phyloP scores from a whole-genome alignment of 495 filamentous ascomycete species.

The Podospora australis region DNA sequence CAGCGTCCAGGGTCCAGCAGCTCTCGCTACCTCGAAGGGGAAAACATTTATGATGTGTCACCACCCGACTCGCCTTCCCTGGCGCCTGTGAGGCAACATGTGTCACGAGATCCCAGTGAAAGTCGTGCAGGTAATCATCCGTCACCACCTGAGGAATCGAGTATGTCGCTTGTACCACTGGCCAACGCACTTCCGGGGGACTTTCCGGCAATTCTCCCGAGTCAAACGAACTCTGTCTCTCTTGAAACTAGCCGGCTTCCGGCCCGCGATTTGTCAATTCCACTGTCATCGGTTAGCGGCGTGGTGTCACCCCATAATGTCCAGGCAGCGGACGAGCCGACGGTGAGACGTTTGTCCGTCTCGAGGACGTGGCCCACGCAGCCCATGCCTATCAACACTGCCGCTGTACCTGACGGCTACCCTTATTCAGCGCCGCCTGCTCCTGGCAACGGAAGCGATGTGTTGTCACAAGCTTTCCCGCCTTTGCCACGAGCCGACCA shows the following conservation, averaged over 20 bases:
- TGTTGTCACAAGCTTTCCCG: conserved; percentile 26
- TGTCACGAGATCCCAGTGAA: conserved; percentile 13
- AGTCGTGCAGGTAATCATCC: conserved; percentile 14
- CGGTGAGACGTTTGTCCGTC: conserved; percentile 29
- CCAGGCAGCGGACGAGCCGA: conserved; percentile 8
- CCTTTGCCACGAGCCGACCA: conserved; percentile 27
- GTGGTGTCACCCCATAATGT: conserved; percentile 8
- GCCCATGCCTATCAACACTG: conserved; percentile 13
- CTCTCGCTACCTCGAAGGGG: conserved; percentile 24
- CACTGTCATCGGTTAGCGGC: conserved; percentile 19
- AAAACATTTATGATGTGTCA: conserved; percentile 52
- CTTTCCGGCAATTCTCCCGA: conserved; percentile 1
- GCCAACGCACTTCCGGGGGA: neutral
- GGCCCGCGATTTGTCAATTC: conserved; percentile 19
- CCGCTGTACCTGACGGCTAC: conserved; percentile 25
- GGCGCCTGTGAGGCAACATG: conserved; percentile 9
- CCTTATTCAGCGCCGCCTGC: conserved; percentile 37
- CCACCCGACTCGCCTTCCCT: conserved; percentile 41
- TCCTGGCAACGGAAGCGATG: conserved; percentile 18
- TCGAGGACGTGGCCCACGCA: conserved; percentile 41
- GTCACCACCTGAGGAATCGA: conserved; percentile 1
- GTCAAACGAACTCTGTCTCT: conserved; percentile 8
- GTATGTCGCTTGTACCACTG: conserved; percentile 1
- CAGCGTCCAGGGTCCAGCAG: conserved; percentile 16
- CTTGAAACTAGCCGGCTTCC: conserved; percentile 10